Conservation (phyloP, 2,329 filamentous ascomycete species). For the Thelonectria olida region DNA sequence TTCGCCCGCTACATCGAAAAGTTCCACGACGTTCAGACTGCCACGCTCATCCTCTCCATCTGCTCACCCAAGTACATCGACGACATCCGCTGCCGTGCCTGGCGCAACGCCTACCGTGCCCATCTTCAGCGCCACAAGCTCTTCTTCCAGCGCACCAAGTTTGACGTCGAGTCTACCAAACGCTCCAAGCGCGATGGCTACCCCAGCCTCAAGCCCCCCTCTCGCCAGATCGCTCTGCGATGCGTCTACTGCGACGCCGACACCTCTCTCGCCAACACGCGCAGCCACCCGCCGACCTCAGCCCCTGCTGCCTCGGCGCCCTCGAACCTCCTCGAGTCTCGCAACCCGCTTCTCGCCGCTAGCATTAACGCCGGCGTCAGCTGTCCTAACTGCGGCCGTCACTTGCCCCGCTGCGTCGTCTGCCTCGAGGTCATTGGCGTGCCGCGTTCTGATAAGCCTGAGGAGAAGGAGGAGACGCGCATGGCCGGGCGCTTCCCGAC, state of each 20-base stretch:
- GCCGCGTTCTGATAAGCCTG: constrained; percentile 67
- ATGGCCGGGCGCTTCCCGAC: constrained; percentile 70
- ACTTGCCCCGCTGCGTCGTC: constrained; percentile 73
- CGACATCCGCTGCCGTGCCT: constrained; percentile 78
- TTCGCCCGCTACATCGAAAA: constrained; percentile 79
- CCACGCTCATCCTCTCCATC: constrained; percentile 77
- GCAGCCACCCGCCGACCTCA: constrained; percentile 26
- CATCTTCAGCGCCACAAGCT: constrained; percentile 77
- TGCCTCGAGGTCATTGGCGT: constrained; percentile 74
- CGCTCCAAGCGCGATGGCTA: constrained; percentile 71
- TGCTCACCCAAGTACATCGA: constrained; percentile 80
- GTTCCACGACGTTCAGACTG: constrained; percentile 82
- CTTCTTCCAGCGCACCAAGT: constrained; percentile 79
- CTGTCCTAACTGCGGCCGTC: constrained; percentile 73
- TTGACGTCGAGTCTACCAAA: constrained; percentile 79
- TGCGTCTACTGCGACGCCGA: constrained; percentile 80
- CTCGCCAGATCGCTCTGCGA: constrained; percentile 76
- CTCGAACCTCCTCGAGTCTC: constrained; percentile 44
- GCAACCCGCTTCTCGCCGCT: constrained; percentile 67
- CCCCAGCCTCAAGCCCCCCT: constrained; percentile 57
- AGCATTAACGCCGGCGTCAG: constrained; percentile 69
- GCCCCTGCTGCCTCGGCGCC: constrained; percentile 30
- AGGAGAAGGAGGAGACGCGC: constrained; percentile 58
- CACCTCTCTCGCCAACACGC: constrained; percentile 58
- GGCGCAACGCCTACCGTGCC: constrained; percentile 76